Evolutionary conservation across 1,284 basidiomycete species (phyloP).

Genomic region (Pseudozyma pruni): DNA sequence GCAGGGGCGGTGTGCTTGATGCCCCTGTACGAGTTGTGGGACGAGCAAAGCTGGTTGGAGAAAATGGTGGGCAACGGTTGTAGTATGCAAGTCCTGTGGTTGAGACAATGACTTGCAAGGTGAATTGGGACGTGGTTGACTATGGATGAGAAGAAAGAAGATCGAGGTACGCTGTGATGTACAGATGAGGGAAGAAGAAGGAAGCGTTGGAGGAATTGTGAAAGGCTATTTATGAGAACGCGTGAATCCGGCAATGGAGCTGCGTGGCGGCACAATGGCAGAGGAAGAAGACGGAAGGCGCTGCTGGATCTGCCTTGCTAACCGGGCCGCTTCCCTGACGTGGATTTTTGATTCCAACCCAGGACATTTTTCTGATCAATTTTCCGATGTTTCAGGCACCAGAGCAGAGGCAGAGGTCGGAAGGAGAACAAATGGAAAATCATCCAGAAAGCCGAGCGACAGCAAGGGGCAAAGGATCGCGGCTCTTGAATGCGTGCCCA

Average conservation of each 20-base stretch:
- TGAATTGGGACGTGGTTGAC: constrained; percentile 2
- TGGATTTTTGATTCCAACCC: neutral
- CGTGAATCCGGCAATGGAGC: neutral
- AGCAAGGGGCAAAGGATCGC: no score
- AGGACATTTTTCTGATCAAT: neutral
- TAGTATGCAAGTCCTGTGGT: constrained; percentile 43
- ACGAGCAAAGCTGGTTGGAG: constrained; percentile 66
- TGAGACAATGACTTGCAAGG: constrained; percentile 47
- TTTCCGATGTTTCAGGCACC: neutral
- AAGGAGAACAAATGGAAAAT: no score
- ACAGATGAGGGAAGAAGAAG: neutral
- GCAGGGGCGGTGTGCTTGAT: constrained; percentile 63
- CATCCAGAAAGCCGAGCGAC: no score
- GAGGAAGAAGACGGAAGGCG: no score
- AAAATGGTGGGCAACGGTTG: constrained; percentile 62
- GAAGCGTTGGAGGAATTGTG: neutral
- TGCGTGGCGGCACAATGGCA: neutral
- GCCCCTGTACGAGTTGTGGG: constrained; percentile 66
- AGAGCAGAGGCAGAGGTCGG: constrained; percentile 6
- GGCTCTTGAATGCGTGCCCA: constrained; percentile 1
- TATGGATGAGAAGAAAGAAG: neutral
- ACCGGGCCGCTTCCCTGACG: constrained; percentile 1
- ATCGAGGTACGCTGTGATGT: constrained; percentile 8
- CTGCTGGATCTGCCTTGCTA: neutral
- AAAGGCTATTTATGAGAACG: neutral